Evolutionary conservation across 371 early-diverging fungal species (phyloP), one percentile per base, ranked within the genome.

Genomic region (Chytridiales sp.): DNA sequence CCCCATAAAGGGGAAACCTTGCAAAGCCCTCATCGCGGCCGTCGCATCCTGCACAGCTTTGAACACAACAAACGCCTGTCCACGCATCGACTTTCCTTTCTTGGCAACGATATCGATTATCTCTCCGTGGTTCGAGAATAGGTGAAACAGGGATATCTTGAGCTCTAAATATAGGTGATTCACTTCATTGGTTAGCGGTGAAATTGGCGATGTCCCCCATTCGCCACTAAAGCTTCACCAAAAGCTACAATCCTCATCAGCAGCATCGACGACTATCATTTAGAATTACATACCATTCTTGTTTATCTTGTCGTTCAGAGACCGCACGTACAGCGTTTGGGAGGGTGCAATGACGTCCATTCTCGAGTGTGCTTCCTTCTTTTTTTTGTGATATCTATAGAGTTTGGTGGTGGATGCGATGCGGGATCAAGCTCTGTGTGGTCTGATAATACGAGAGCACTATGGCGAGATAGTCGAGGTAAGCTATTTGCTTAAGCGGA

Each of bases 21-120:
- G 92, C 24, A 94, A 74, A 48, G 88, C 87, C 55, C 91, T 78
- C 47, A 94, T 75, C 1, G 96, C 95, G n/a, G 86, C 86, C 15
- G 85, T 79, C 0, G 98, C 93, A 21, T 83, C 73, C 3, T 90
- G 75, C 36, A 89, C 75, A 52, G 92, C 86, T 44, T 78, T 75
- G 69, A 90, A 95, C 29, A 88, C 92, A 30, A 97, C 76, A 70
- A 93, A 95, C 0, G 98, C 98, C 73, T 97, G 98, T n/a, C 95
- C 96, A 19, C 95, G 89, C 89, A 90, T 88, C 62, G 86, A 83
- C 50, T 79, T 70, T 13, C 85, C 85, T 54, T 86, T 82, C 59
- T 82, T 79, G 9, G 91, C 88, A 3, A 89, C 87, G 34, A 97
- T 86, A 59, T 93, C 94, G 27, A 94, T 54, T n/a, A 97, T 82